phyloP scores from a whole-genome alignment of 2,329 filamentous ascomycete species.

The Nemania sp. region DNA sequence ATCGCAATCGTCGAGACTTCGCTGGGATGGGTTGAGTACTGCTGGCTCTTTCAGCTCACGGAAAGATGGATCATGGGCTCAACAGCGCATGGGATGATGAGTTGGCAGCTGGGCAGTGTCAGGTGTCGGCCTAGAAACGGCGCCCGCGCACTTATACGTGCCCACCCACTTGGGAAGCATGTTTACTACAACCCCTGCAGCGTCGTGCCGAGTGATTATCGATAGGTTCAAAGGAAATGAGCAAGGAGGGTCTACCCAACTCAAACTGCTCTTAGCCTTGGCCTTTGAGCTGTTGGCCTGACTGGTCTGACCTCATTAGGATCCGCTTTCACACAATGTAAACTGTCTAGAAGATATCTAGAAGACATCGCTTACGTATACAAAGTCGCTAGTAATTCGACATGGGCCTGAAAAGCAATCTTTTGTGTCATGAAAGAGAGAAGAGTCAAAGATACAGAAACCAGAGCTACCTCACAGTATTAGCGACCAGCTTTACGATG shows the following conservation, averaged over 20 bases:
- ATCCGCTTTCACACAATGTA: too few relatives aligned
- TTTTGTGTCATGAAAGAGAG: too few relatives aligned
- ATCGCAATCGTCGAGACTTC: constrained; percentile 5
- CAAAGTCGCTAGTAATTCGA: too few relatives aligned
- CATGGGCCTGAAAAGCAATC: too few relatives aligned
- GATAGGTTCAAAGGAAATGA: constrained; percentile 21
- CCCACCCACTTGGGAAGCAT: constrained; percentile 16
- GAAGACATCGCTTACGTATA: too few relatives aligned
- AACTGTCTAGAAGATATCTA: too few relatives aligned
- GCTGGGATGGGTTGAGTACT: not conserved
- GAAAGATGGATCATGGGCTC: constrained; percentile 12
- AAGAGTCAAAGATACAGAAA: too few relatives aligned
- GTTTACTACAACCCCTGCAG: constrained; percentile 26
- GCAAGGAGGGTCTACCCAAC: not conserved
- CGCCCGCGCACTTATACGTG: constrained; percentile 12
- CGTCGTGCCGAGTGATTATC: constrained; percentile 31
- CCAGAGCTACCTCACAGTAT: too few relatives aligned
- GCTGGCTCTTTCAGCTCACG: constrained; percentile 11
- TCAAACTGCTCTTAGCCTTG: too few relatives aligned
- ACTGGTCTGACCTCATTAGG: too few relatives aligned
- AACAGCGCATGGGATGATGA: constrained; percentile 29
- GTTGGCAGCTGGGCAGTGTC: constrained; percentile 32
- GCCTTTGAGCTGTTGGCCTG: too few relatives aligned
- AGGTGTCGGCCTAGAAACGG: not conserved
- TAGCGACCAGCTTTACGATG: too few relatives aligned